Evolutionary conservation across 805 yeast genomes (phyloP).

Genomic region (Candida awuae): DNA sequence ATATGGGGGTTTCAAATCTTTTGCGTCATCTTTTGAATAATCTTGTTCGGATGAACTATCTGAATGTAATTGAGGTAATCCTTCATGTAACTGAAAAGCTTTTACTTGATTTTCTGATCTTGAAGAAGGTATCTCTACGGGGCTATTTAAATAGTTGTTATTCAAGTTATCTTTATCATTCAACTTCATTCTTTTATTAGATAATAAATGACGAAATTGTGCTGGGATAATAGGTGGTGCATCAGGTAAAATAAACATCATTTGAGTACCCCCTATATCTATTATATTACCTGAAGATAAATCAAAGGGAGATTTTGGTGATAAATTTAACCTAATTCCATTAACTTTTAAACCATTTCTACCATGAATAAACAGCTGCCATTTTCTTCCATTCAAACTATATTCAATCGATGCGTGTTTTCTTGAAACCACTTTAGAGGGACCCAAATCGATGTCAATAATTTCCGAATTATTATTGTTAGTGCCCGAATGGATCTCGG

Average conservation of each 20-base stretch:
- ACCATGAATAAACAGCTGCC: constrained; percentile 83
- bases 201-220: constrained; percentile 34
- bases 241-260: constrained; percentile 97
- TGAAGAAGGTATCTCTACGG: neutral
- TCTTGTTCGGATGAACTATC: constrained; percentile 35
- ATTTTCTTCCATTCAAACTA: constrained; percentile 62
- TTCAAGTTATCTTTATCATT: neutral
- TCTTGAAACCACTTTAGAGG: constrained; percentile 94
- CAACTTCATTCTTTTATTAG: constrained; percentile 16
- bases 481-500: constrained; percentile 30
- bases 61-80: constrained; percentile 6
- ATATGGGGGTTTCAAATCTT: constrained; percentile 92
- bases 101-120: constrained; percentile 25
- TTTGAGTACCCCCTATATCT: constrained; percentile 95
- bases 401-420: constrained; percentile 81
- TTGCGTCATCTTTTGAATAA: constrained; percentile 81
- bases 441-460: constrained; percentile 87
- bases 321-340: constrained; percentile 42
- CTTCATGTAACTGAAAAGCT: constrained; percentile 36
- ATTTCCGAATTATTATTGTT: constrained; percentile 11
- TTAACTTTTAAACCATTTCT: constrained; percentile 93
- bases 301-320: constrained; percentile 37
- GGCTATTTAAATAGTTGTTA: neutral
- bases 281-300: constrained; percentile 82
- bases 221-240: constrained; percentile 62